Evolutionary conservation across 495 filamentous ascomycete species (phyloP), one percentile per base, ranked within the genome.

Genomic region (Xylaria longipes): DNA sequence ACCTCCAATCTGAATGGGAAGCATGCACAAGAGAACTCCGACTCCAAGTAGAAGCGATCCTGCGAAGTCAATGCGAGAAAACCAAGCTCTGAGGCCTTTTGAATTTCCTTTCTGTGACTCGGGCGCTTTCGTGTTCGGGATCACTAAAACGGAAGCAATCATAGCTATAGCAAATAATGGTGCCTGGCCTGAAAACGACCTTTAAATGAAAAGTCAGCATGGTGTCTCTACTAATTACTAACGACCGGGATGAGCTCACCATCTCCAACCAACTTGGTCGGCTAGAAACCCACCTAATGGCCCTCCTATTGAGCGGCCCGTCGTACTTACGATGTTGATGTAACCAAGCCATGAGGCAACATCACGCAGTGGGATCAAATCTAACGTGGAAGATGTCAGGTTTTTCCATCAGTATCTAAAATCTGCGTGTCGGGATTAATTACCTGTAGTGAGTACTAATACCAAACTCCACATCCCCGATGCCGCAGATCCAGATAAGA

Each of bases 201-300:
- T 90, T 63, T 9, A 61, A 41, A 20, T 39, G 35, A n/a, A 35
- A 29, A 61, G 2, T 56, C 31, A 46, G 7, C 5, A 8, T 61
- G 46, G 72, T 68, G 63, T 29, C 27, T 15, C 11, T n/a, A 15
- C 3, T 12, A 41, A 1, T 43, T 22, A 0, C 15, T 27, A 14
- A 35, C 25, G 8, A 2, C 11, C 45, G 17, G 56, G 17, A 9
- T 70, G 20, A 45, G 58, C 52, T 69, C 29, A 89, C 90, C 89
- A 92, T 76, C 90, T 81, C 90, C 90, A 92, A 63, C 90, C 89
- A 33, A 91, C 84, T 1, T 86, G 85, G 71, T 93, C 89, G 12
- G 89, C 88, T 14, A 93, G 77, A 72, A 83, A 88, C 0, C 91
- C 91, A 1, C 91, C 91, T 0, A 90, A 43, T 1, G 90, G 90